phyloP scores from a whole-genome alignment of 257 asterid genomes.

The Coffea eugenioides region DNA sequence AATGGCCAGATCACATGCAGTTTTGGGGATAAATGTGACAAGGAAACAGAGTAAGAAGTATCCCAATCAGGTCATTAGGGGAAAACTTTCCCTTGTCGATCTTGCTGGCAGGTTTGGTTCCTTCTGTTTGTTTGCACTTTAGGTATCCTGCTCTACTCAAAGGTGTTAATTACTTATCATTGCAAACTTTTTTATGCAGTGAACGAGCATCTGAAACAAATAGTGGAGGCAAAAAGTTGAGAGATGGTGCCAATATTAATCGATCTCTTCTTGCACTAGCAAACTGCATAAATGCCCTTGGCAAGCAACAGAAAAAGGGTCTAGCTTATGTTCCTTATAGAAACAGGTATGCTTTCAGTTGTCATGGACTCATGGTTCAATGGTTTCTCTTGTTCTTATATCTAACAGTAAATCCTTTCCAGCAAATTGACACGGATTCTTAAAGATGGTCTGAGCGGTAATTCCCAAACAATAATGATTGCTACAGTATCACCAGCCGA shows the following conservation, averaged over 20 bases:
- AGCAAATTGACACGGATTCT: conserved; percentile 98
- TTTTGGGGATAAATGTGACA: conserved; percentile 76
- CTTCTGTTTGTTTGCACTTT: conserved; percentile 20
- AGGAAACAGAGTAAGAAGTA: conserved; percentile 64
- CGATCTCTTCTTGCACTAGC: conserved; percentile 97
- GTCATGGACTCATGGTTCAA: conserved; percentile 11
- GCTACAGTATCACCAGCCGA: conserved; percentile 91
- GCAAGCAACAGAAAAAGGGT: conserved; percentile 94
- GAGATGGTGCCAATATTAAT: conserved; percentile 97
- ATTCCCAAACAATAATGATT: conserved; percentile 93
- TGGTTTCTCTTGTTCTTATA: conserved; percentile 21
- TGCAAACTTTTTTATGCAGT: conserved; percentile 39
- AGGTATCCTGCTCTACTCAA: conserved; percentile 17
- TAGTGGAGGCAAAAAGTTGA: conserved; percentile 85
- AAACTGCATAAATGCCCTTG: conserved; percentile 94
- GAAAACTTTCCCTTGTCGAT: conserved; percentile 93
- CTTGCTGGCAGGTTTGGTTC: conserved; percentile 92
- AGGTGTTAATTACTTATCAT: neutral
- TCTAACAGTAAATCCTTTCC: conserved; percentile 30
- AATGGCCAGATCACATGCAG: conserved; percentile 84
- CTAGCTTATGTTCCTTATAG: conserved; percentile 97
- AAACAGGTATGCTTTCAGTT: conserved; percentile 55
- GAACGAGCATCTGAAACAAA: conserved; percentile 97
- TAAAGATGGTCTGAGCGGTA: conserved; percentile 96
- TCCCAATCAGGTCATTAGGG: conserved; percentile 78